Base-by-base conservation (phyloP, 1,284 basidiomycete species). In the Ceraceosorus guamensis region DNA sequence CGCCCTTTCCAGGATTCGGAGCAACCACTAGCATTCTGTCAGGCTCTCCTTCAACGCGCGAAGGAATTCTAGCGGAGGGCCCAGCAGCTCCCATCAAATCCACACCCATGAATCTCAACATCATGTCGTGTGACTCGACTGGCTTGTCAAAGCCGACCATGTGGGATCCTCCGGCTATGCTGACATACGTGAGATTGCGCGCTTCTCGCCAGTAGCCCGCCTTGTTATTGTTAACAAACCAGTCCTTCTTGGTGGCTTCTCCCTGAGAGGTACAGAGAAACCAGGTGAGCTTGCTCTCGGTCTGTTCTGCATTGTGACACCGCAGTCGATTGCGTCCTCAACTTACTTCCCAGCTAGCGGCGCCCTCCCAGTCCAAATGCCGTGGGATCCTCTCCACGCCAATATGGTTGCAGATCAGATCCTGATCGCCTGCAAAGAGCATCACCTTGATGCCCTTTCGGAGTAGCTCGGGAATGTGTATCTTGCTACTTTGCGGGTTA, bases 381-480 rank as follows among this genome's bases (percentile, higher is more conserved):
- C 87, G 85, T 39, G 96, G 88, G 81, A 89, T 85, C 57, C 82
- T 83, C 78, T 95, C 89, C 51, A 91, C 82, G 2, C 93, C 93
- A 56, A 93, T 82, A 72, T 95, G 86, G 76, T 97, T 97, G 67
- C 72, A 98, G 63, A 97, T 60, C 52, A 93, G 80, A 76, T 99
- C 93, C 77, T 97, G 87, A 73, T 93, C 91, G 13, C 93, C 93
- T 0, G 86, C 91, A 69, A 96, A 98, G 50, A 99, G 81, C 71
- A 98, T 75, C n/a, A 97, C 82, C 1, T 85, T 85, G 24, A 97
- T 84, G 51, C 68, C 68, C 4, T 83, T 84, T 60, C 85, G 82
- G 33, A 97, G 79, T 4, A 99, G 80, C 3, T 80, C 80, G 0
- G 95, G 93, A 0, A 99, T 76, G 41, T 95, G 79, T 2, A 82